Base-by-base conservation (phyloP, 164 flowering plant genomes). In the Sedum album region DNA sequence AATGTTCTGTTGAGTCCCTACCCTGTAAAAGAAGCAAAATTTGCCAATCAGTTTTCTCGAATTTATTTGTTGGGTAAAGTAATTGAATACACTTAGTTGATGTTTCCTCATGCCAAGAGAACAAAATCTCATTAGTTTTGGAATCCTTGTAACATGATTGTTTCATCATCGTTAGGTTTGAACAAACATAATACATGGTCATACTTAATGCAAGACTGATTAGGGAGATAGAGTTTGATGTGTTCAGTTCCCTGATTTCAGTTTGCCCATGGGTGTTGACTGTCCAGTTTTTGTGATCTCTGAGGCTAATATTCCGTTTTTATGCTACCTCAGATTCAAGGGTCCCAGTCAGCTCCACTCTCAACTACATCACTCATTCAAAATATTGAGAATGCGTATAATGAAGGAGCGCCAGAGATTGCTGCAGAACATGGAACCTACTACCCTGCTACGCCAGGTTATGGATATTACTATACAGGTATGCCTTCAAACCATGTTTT, bases 401-500 rank as follows among this genome's bases (percentile, higher is more conserved):
- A 1, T 67, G 76, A 21, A 72, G 75, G 23, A 79, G 79, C 73
- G 17, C 68, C 35, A 81, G 84, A 75, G 66, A 69, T 73, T 15
- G 84, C 81, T 36, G 53, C 68, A 31, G 84, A 78, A 65, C 74
- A 76, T 39, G 86, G 77, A 30, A 69, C 31, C 33, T 57, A 57
- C 33, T 57, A 79, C 18, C 30, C 77, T 62, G 17, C 67, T 66
- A 31, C 76, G 35, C 71, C 78, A 63, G 75, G 79, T 72, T 77
- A 78, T 75, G 83, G 86, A 30, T 81, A 81, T 75, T 81, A 80
- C 64, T 84, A 75, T 77, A 83, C 86, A 76, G 87, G 89, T 83
- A 42, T 62, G 78, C 60, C 38, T 31, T 21, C 26, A 46, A 15
- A 41, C 62, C 26, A 35, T 25, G 25, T 41, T 33, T 60, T 41